These are phyloP conservation scores for Phytophthora megakarya DNA, from an alignment of 352 stramenopile genomes.

Conservation along the genomic window DNA sequence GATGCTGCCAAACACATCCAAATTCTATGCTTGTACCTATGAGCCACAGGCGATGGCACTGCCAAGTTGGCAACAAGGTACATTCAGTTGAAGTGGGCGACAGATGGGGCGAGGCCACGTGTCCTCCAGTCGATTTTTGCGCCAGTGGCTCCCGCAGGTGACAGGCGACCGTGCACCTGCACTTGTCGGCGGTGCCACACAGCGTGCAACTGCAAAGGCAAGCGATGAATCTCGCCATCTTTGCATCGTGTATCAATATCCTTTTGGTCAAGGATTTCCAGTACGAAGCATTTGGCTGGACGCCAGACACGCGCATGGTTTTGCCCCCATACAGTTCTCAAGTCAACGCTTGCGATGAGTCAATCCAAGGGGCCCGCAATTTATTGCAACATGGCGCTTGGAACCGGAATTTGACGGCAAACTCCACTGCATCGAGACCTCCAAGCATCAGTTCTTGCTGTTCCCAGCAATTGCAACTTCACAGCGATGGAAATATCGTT, in stretches of 20 bases:
- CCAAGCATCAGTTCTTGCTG: too few relatives aligned
- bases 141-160: constrained; percentile 2
- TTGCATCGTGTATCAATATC: background rate
- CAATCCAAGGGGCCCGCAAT: background rate
- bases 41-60: too few relatives aligned
- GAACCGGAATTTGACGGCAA: background rate
- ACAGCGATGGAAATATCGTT: background rate
- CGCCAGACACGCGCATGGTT: constrained; percentile 2
- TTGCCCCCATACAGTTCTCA: background rate
- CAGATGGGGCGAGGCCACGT: constrained; percentile 16
- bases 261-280: too few relatives aligned
- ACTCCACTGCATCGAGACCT: background rate
- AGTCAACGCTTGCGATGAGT: constrained; percentile 4
- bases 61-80: background rate
- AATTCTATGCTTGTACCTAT: background rate
- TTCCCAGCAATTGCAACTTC: too few relatives aligned
- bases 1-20: background rate
- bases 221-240: background rate
- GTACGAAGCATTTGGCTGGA: constrained; percentile 25
- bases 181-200: constrained; percentile 10
- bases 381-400: background rate
- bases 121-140: background rate
- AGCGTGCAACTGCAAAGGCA: background rate
- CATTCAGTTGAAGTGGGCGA: constrained; percentile 22
- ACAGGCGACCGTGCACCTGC: constrained; percentile 5